Percentiles rank a stretch among this genome's conserved stretches.
Conservation (phyloP, 2,329 filamentous ascomycete species). For the Hypoxylon sp. region DNA sequence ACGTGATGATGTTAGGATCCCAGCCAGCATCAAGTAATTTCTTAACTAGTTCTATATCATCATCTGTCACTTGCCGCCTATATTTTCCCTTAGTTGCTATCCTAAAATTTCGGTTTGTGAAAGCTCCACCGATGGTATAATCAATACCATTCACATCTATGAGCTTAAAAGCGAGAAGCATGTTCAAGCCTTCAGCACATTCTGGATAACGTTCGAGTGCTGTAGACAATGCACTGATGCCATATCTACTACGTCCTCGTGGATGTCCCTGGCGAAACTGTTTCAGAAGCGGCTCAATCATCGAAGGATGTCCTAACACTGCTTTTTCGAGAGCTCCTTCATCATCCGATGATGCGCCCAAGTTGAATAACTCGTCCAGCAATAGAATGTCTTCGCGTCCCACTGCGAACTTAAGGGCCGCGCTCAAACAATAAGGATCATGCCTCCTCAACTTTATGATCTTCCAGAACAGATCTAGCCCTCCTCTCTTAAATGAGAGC, state of each 20-base stretch:
- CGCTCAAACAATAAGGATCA: not conserved
- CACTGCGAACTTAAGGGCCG: not conserved
- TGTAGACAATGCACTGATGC: not conserved
- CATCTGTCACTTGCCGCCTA: not conserved
- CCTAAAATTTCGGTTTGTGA: not conserved
- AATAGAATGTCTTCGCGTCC: slow-evolving; percentile 1
- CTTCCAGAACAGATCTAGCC: not conserved
- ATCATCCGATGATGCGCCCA: not conserved
- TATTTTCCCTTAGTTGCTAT: not conserved
- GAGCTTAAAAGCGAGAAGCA: not conserved
- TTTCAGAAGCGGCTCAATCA: slow-evolving; percentile 5
- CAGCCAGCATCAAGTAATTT: not conserved
- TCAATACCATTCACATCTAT: not conserved
- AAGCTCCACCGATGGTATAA: too few relatives aligned
- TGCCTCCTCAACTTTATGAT: not conserved
- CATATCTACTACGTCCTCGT: not conserved
- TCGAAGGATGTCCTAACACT: not conserved
- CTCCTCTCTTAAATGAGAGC: slow-evolving; percentile 1
- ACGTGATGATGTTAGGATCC: not conserved
- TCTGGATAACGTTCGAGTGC: not conserved
- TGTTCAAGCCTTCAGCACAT: not conserved
- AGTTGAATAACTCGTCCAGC: not conserved
- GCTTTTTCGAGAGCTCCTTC: not conserved
- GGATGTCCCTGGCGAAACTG: not conserved
- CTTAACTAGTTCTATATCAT: slow-evolving; percentile 2